A percentile compares a stretch with the other conserved stretches of the same genome.
Conservation (phyloP, 1,284 basidiomycete species). For the Cryptococcus sp. region DNA sequence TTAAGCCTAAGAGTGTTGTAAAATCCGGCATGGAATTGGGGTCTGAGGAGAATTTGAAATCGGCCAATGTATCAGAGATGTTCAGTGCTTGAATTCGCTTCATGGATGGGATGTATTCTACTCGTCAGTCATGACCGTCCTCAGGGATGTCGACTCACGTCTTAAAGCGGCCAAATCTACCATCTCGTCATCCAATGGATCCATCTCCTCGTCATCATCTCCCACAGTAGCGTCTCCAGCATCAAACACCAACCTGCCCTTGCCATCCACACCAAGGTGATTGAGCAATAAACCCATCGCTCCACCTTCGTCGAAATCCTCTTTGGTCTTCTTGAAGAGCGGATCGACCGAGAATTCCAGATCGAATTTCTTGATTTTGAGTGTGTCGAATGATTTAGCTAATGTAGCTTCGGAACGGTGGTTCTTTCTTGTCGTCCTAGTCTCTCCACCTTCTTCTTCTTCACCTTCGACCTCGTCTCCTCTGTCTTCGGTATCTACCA, state of each 20-base stretch:
- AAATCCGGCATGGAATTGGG: constrained; percentile 50
- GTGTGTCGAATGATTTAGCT: constrained; percentile 72
- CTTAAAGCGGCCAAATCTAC: constrained; percentile 59
- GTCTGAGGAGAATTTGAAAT: constrained; percentile 73
- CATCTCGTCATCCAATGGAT: constrained; percentile 51
- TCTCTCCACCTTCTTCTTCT: constrained; percentile 49
- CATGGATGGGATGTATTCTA: constrained; percentile 67
- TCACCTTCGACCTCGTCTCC: constrained; percentile 57
- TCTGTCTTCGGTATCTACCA: constrained; percentile 28
- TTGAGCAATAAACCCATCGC: constrained; percentile 93
- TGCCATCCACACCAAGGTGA: constrained; percentile 78
- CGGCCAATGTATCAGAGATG: constrained; percentile 72
- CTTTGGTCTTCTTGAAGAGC: constrained; percentile 94
- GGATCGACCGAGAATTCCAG: constrained; percentile 96
- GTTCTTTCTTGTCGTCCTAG: constrained; percentile 28
- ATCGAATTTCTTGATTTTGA: constrained; percentile 88
- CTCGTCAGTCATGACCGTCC: constrained; percentile 6
- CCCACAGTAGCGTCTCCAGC: constrained; percentile 79
- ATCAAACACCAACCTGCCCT: constrained; percentile 89
- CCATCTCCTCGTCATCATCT: constrained; percentile 69
- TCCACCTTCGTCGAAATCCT: constrained; percentile 97
- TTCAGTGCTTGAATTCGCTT: constrained; percentile 60
- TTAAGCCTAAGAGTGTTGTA: constrained; percentile 37
- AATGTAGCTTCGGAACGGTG: constrained; percentile 73
- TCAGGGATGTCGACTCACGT: constrained; percentile 52